Base-by-base conservation (phyloP, 2,329 filamentous ascomycete genomes). In the Aspergillus sp. region DNA sequence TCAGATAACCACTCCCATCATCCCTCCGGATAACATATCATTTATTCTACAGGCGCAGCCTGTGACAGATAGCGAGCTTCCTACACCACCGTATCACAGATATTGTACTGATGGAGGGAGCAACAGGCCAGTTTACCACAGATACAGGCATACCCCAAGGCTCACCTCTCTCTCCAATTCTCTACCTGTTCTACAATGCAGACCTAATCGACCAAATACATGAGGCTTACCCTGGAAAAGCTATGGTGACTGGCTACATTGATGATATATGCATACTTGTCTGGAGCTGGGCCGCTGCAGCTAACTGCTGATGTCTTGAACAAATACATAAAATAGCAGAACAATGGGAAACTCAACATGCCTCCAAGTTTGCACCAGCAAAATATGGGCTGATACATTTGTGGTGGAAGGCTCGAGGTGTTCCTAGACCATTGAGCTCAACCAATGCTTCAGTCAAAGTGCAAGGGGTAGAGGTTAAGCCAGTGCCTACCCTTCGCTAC, bases 51-150 rank as follows among this genome's bases (percentile, higher is more conserved):
- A n/a, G n/a, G n/a, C n/a, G n/a, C n/a, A n/a, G n/a, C n/a, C n/a
- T n/a, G n/a, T n/a, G n/a, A n/a, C n/a, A n/a, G n/a, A n/a, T 52
- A 4, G 7, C 44, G 12, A 47, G 44, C 7, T 52, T 52, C 13
- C 41, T 52, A 1, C 22, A 37, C 2, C 9, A 22, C 17, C n/a
- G 38, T n/a, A 47, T 2, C 3, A 49, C 46, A 0, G 7, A 44
- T 0, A 47, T 54, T 1, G 45, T 42, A 3, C 20, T 54, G 2
- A 45, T 25, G 5, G 49, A 46, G 15, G 44, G 1, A 41, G 41
- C 13, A 22, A 50, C 3, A 49, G 39, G 43, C 42, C 1, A 7
- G 5, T 4, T 49, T 43, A 13, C 27, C 25, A 45, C 25, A 3
- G 27, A 10, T 1, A 56, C 43, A 0, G 37, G 44, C 0, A 49